phyloP scores from a whole-genome alignment of 73 alveolate genomes.

The Paraurostyla sp. region DNA sequence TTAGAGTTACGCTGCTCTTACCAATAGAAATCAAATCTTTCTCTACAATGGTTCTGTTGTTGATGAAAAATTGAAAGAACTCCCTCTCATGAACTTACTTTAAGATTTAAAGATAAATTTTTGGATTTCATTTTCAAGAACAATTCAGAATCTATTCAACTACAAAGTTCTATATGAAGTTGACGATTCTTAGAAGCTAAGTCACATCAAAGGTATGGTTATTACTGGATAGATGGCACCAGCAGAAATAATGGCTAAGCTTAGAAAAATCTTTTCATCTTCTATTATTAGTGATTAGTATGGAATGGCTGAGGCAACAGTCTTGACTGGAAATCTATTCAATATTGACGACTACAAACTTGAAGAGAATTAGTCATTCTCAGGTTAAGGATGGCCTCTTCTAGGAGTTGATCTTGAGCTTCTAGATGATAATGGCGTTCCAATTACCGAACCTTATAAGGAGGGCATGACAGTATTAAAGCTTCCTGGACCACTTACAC shows the following conservation, averaged over 20 bases:
- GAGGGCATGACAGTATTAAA: background rate
- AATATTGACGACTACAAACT: background rate
- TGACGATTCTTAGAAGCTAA: background rate
- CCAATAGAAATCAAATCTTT: background rate
- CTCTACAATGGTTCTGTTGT: background rate
- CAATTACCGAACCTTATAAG: background rate
- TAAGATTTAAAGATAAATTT: background rate
- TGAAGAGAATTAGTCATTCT: background rate
- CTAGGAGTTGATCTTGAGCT: background rate
- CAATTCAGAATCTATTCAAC: background rate
- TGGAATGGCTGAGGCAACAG: background rate
- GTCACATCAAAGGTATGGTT: background rate
- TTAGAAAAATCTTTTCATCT: background rate
- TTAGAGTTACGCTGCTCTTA: background rate
- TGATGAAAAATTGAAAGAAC: no score
- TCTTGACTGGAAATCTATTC: background rate
- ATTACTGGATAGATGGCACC: background rate
- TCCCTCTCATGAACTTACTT: background rate
- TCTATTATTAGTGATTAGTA: background rate
- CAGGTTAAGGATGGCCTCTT: constrained; percentile 1
- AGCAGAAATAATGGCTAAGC: background rate
- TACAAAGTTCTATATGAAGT: background rate
- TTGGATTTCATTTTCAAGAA: background rate
- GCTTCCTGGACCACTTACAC: background rate
- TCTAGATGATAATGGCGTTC: background rate